Evolutionary conservation across 352 stramenopile species (phyloP).

Genomic region (Phytophthora vignae): DNA sequence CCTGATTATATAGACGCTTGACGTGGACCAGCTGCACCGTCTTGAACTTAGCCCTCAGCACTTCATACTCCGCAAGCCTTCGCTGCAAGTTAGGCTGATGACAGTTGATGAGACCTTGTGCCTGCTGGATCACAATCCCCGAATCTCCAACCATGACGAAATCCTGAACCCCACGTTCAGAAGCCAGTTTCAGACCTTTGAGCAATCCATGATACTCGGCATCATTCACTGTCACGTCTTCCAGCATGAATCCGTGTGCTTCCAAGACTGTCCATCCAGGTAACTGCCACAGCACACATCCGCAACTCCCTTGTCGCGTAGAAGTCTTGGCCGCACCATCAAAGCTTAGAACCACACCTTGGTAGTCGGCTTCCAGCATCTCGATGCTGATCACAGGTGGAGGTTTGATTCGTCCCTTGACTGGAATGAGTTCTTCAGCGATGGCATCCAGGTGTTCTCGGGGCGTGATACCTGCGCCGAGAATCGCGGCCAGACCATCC

Average conservation of each 20-base stretch:
- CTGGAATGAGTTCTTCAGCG: constrained; percentile 2
- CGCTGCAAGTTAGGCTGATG: constrained; percentile 13
- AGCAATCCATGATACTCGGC: constrained; percentile 10
- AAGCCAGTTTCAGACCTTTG: not conserved
- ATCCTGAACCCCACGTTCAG: not conserved
- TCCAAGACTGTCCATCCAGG: constrained; percentile 3
- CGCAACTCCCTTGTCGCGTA: not conserved
- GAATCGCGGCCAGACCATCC: constrained; percentile 12
- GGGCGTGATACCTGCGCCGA: constrained; percentile 16
- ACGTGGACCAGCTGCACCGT: constrained; percentile 3
- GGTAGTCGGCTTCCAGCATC: constrained; percentile 9
- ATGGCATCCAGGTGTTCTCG: constrained; percentile 15
- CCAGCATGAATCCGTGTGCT: not conserved
- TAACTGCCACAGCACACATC: constrained; percentile 13
- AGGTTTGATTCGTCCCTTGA: constrained; percentile 10
- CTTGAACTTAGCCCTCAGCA: constrained; percentile 2
- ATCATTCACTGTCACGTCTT: constrained; percentile 18
- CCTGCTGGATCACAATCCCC: constrained; percentile 8
- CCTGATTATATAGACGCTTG: constrained; percentile 11
- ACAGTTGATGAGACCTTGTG: constrained; percentile 11
- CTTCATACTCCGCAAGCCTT: not conserved
- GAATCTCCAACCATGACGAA: not conserved
- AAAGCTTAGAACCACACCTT: constrained; percentile 12
- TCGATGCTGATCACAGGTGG: constrained; percentile 4
- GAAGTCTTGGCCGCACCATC: constrained; percentile 15